A percentile compares a stretch with the other conserved stretches of the same genome.
Evolutionary conservation across 2,329 filamentous ascomycete species (phyloP).

Genomic region (Aquanectria penicillioides): DNA sequence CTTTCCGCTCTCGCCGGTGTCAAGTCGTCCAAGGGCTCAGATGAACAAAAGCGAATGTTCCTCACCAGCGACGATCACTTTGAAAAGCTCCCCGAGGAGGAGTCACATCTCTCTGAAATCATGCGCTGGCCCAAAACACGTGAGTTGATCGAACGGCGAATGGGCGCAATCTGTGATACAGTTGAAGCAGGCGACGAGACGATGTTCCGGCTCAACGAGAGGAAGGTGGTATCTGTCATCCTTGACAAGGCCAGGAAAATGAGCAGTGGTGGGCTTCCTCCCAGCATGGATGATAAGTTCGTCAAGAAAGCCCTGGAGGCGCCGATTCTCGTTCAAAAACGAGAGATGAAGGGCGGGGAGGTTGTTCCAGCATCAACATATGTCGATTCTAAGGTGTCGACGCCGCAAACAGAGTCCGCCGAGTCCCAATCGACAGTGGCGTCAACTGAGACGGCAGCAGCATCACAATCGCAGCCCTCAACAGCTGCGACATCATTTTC

Average conservation of each 20-base stretch:
- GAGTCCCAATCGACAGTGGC: conserved; percentile 56
- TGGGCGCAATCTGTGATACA: conserved; percentile 79
- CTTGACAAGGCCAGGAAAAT: conserved; percentile 78
- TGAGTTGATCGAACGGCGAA: conserved; percentile 68
- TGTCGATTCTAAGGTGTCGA: conserved; percentile 33
- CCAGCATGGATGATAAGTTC: conserved; percentile 87
- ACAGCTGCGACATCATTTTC: conserved; percentile 58
- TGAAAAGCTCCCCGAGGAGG: conserved; percentile 66
- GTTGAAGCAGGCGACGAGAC: conserved; percentile 85
- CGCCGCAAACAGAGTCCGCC: conserved; percentile 37
- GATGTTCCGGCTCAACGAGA: conserved; percentile 83
- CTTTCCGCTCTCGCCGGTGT: conserved; percentile 73
- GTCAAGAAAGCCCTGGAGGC: conserved; percentile 79
- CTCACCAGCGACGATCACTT: conserved; percentile 77
- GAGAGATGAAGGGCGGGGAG: conserved; percentile 55
- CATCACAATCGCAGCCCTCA: conserved; percentile 51
- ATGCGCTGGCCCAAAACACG: conserved; percentile 60
- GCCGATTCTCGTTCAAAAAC: conserved; percentile 76
- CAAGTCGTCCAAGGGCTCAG: conserved; percentile 51
- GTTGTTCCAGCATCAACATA: conserved; percentile 19
- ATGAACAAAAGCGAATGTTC: conserved; percentile 69
- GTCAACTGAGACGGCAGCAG: conserved; percentile 48
- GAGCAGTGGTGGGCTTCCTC: conserved; percentile 72
- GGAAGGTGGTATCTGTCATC: conserved; percentile 74
- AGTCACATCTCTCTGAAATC: conserved; percentile 68